These are phyloP conservation scores for Tolypocladium endophyticum DNA, from an alignment of 2,329 filamentous ascomycete genomes.

Conservation along the genomic window DNA sequence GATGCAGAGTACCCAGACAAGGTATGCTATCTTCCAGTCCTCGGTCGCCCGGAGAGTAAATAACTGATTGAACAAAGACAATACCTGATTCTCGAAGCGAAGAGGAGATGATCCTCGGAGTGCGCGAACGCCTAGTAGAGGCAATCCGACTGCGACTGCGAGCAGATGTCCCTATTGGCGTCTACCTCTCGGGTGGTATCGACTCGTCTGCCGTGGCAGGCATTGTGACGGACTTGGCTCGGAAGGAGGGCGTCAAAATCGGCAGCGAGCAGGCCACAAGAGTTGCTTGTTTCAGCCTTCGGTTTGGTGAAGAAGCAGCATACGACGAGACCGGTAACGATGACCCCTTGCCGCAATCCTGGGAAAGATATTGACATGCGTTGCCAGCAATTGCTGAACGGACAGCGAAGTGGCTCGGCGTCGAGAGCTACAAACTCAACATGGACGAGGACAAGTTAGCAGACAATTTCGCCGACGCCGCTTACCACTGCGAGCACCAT, in stretches of 20 bases:
- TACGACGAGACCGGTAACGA: neutral
- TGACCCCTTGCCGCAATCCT: neutral
- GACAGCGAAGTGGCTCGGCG: constrained; percentile 21
- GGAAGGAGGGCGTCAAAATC: constrained; percentile 32
- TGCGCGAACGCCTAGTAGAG: constrained; percentile 38
- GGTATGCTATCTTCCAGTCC: constrained; percentile 14
- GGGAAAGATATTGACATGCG: neutral
- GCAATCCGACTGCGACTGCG: constrained; percentile 40
- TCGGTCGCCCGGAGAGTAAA: too few species aligned
- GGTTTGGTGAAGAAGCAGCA: constrained; percentile 28
- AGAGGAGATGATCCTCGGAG: constrained; percentile 38
- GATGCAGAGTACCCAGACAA: constrained; percentile 42
- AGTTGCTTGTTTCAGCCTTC: constrained; percentile 32
- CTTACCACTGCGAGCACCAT: constrained; percentile 21
- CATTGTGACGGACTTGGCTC: constrained; percentile 41
- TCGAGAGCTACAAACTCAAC: constrained; percentile 13
- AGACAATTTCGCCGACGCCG: constrained; percentile 16
- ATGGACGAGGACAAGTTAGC: constrained; percentile 19
- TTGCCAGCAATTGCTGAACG: constrained; percentile 24
- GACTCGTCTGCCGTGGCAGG: constrained; percentile 47
- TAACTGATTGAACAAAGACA: constrained; percentile 7
- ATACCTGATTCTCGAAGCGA: constrained; percentile 30
- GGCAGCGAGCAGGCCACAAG: constrained; percentile 26
- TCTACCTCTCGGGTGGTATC: constrained; percentile 47
- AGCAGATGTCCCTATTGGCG: constrained; percentile 46